Evolutionary conservation across 73 alveolate species (phyloP), one percentile per base, ranked within the genome.

Genomic region (Halteria grandinella): DNA sequence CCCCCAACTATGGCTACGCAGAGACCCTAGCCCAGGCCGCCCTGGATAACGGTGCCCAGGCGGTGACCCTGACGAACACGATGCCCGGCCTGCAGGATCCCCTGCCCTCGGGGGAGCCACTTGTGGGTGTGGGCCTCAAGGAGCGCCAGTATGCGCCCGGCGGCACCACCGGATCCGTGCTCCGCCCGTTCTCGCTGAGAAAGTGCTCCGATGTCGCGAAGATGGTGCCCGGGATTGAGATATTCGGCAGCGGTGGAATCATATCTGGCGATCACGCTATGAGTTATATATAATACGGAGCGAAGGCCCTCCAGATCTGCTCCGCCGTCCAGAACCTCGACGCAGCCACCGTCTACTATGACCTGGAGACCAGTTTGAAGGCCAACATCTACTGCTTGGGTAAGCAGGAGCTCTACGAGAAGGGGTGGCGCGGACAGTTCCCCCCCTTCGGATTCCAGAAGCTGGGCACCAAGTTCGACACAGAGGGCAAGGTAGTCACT

Each of bases 161-260:
- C 55, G 91, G 91, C 37, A 63, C 86, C 11, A 70, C 86, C 27
- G 91, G 91, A 29, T 74, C 91, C 15, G 55, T 80, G 40, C 43
- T 80, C 20, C 72, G 91, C 52, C 91, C 91, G 23, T 70, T 80
- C 17, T 87, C 91, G 0, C 33, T 80, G 48, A 80, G 91, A 74
- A 80, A 80, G 44, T 70, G 86, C 31, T 57, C 85, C 14, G 91
- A 80, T 39, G 91, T 80, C 14, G 91, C 91, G n/a, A 80, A 80
- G 50, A 49, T 25, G 12, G 75, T 80, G 8, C 91, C 91, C 21
- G 87, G 73, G 28, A 54, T 80, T 32, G 70, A 37, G 11, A 80
- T 80, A 0, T 80, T 80, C 31, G 91, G 86, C 33, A 36, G 74
- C 51, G 91, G 91, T 34, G 91, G 91, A 24, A 80, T 80, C 24